phyloP scores from a whole-genome alignment of 1,284 basidiomycete genomes.

The Trametes pubescens region DNA sequence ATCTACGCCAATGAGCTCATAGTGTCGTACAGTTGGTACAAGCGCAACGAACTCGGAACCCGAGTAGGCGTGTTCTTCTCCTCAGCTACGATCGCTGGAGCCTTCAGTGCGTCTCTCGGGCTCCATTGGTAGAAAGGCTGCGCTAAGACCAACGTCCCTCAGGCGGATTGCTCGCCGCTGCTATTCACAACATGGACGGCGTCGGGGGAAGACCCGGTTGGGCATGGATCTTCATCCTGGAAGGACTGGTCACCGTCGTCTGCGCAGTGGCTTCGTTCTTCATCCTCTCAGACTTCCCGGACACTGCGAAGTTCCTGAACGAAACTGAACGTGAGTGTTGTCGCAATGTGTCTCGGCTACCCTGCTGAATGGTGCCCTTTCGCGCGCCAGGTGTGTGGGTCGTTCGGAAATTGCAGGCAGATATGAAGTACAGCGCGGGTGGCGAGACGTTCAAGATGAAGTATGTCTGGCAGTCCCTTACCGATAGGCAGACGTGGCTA shows the following conservation, averaged over 20 bases:
- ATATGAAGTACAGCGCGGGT: conserved; percentile 55
- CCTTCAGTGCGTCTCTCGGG: conserved; percentile 59
- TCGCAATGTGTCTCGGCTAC: neutral
- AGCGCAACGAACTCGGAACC: conserved; percentile 65
- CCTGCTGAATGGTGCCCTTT: neutral
- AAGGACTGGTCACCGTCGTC: conserved; percentile 74
- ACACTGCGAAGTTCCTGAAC: conserved; percentile 63
- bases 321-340: conserved; percentile 52
- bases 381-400: conserved; percentile 49
- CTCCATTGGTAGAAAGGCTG: too few relatives aligned
- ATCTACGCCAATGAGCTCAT: neutral
- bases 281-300: conserved; percentile 67
- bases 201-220: conserved; percentile 66
- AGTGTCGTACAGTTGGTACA: conserved; percentile 45
- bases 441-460: conserved; percentile 58
- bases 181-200: conserved; percentile 74
- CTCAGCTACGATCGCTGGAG: conserved; percentile 72
- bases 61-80: conserved; percentile 73
- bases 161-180: conserved; percentile 71
- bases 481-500: conserved; percentile 62
- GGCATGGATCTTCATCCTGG: conserved; percentile 81
- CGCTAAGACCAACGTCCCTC: neutral
- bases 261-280: conserved; percentile 60
- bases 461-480: conserved; percentile 55
- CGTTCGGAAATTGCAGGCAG: conserved; percentile 55